Percentiles rank a stretch among this genome's conserved stretches.
Evolutionary conservation across 139 green algal genomes (phyloP).

Genomic region (Monoraphidium neglectum): DNA sequence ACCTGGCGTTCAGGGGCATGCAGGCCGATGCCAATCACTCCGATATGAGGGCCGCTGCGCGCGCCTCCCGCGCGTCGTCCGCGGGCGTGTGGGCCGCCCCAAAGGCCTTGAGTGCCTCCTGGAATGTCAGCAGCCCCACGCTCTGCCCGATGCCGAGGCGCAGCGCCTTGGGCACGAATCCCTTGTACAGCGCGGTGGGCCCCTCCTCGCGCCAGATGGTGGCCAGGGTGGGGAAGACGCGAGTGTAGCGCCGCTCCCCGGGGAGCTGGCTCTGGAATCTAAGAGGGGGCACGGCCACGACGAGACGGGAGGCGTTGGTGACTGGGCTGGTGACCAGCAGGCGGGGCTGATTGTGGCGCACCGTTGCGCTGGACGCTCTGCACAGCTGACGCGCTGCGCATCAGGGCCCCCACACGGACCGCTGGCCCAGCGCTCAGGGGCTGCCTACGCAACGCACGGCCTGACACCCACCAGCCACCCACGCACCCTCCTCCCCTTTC

Average conservation of each 20-base stretch:
- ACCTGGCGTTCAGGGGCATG: too few relatives aligned
- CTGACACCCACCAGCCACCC: too few relatives aligned
- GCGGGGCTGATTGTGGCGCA: background rate
- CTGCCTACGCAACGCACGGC: too few relatives aligned
- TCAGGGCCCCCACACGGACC: too few relatives aligned
- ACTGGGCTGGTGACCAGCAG: background rate
- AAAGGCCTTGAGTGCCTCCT: constrained; percentile 26
- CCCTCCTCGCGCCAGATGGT: constrained; percentile 48
- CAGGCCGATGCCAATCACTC: too few relatives aligned
- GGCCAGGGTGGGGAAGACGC: constrained; percentile 19
- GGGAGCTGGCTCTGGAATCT: constrained; percentile 44
- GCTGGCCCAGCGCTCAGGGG: too few relatives aligned
- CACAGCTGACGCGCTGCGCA: too few relatives aligned
- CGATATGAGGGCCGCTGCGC: too few relatives aligned
- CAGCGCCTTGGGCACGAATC: constrained; percentile 58
- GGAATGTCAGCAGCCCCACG: constrained; percentile 55
- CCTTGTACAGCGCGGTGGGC: constrained; percentile 42
- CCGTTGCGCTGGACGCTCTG: too few relatives aligned
- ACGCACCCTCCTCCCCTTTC: background rate
- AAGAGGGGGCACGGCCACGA: background rate
- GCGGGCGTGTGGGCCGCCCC: too few relatives aligned
- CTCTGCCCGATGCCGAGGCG: constrained; percentile 54
- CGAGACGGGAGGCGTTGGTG: background rate
- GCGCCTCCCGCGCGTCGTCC: too few relatives aligned
- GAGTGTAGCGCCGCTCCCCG: constrained; percentile 21